Base-by-base conservation (phyloP, 176 grass and related monocot genomes). In the Aechmea fasciata region DNA sequence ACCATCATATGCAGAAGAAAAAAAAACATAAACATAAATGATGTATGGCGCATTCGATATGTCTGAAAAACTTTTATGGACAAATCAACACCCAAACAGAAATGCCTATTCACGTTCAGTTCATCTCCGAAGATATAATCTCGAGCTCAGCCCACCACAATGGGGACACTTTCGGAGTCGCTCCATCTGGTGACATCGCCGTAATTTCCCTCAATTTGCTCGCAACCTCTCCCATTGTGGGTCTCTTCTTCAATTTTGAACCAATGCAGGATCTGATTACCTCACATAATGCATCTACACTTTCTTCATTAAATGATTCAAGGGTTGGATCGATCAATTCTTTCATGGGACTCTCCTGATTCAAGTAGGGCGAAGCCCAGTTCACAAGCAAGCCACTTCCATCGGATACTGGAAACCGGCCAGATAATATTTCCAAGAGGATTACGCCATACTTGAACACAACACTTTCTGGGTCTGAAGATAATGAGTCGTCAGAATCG, bases 111-210 rank as follows among this genome's bases (percentile, higher is more conserved):
- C 9, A 10, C 7, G 3, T 26, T 11, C 47, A 82, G 52, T 29
- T 81, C 47, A 71, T 68, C 22, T 87, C 61, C 48, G 81, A 81
- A 65, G 88, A 74, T 81, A 87, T 83, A 71, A 96, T 91, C 83
- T 96, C 92, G 10, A 96, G 84, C 87, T 96, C 92, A 1, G 88
- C 92, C 92, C 92, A 96, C 92, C 92, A 96, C 48, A 96, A 74
- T 1, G 88, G 88, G 13, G 88, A 96, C 50, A 91, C 79, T 63
- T 91, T 91, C 3, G 92, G 85, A 15, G 70, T 89, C 11, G 86
- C 85, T 11, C 80, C 81, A 15, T 96, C 88, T 9, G 92, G 92
- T 41, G 83, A 77, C 71, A 96, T 13, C 5, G 70, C 52, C 0
- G 89, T 82, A 69, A 89, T 84, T 52, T 85, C 88, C 69, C 74